A percentile compares a stretch with the other conserved stretches of the same genome.
phyloP scores from a whole-genome alignment of 2,329 filamentous ascomycete species.

The Apiospora aurea region DNA sequence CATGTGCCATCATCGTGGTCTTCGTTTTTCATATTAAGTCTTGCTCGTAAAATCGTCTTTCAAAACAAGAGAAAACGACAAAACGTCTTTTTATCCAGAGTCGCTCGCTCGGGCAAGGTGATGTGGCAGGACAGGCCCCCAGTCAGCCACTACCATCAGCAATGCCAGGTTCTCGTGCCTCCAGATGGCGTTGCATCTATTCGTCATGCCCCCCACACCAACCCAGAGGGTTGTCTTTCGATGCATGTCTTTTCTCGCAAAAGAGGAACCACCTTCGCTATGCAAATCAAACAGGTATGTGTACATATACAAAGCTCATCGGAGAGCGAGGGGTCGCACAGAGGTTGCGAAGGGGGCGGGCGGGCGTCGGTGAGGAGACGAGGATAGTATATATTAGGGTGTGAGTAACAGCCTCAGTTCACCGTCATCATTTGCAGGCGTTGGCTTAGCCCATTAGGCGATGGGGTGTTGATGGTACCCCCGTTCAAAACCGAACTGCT shows the following conservation, averaged over 20 bases:
- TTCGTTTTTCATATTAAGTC: constrained; percentile 23
- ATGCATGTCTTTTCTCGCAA: constrained; percentile 22
- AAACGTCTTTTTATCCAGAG: constrained; percentile 21
- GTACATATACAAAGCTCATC: constrained; percentile 40
- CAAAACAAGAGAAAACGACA: constrained; percentile 16
- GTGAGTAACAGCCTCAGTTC: constrained; percentile 47
- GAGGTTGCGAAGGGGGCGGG: constrained; percentile 21
- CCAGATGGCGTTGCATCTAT: not conserved
- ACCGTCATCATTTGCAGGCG: constrained; percentile 73
- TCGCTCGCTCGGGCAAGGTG: constrained; percentile 1
- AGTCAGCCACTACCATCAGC: not conserved
- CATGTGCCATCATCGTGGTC: constrained; percentile 23
- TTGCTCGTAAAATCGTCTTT: constrained; percentile 18
- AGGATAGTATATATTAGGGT: not conserved
- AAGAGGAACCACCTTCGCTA: constrained; percentile 45
- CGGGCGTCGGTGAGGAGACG: constrained; percentile 13
- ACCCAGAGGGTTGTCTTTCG: not conserved
- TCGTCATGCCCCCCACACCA: not conserved
- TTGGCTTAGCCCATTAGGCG: constrained; percentile 56
- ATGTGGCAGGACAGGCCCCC: not conserved
- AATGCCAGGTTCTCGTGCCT: not conserved
- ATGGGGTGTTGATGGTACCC: constrained; percentile 59
- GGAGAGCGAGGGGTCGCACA: constrained; percentile 10
- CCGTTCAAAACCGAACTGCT: constrained; percentile 59
- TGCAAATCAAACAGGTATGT: constrained; percentile 47